Conservation (phyloP, 2,329 filamentous ascomycete genomes). For the Phaeosphaeria sp. region DNA sequence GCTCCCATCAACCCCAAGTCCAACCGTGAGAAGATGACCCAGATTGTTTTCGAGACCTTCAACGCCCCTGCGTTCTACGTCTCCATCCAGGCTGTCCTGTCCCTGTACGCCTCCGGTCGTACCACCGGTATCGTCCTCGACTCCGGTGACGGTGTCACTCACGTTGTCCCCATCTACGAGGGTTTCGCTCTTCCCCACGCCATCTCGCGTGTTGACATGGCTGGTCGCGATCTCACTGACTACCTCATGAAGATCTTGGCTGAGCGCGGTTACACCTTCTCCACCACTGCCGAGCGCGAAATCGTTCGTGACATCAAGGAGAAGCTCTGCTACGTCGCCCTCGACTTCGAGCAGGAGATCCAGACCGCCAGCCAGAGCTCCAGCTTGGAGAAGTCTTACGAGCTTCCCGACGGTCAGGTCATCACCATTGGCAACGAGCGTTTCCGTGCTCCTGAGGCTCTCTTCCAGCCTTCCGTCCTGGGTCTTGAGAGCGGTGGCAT, state of each 20-base stretch:
- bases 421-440: constrained; percentile 99
- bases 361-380: constrained; percentile 99
- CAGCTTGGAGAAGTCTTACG: constrained; percentile 99
- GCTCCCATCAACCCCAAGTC: constrained; percentile 99
- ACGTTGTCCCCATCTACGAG: constrained; percentile 99
- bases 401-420: constrained; percentile 99
- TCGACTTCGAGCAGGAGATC: constrained; percentile 99
- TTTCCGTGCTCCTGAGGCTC: constrained; percentile 99
- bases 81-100: constrained; percentile 99
- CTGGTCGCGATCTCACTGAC: constrained; percentile 99
- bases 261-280: constrained; percentile 99
- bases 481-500: constrained; percentile 99
- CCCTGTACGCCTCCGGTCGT: constrained; percentile 99
- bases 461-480: constrained; percentile 98
- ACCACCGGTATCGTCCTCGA: constrained; percentile 99
- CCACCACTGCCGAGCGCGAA: constrained; percentile 99
- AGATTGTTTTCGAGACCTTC: constrained; percentile 99
- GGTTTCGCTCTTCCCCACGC: constrained; percentile 99
- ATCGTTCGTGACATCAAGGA: constrained; percentile 99
- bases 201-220: constrained; percentile 99
- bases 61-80: constrained; percentile 99
- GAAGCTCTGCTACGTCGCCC: constrained; percentile 99
- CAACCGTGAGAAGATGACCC: constrained; percentile 99
- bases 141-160: constrained; percentile 99
- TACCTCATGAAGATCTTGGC: constrained; percentile 99